Conservation (phyloP, 2,329 filamentous ascomycete species). For the Aspergillus melleus region DNA sequence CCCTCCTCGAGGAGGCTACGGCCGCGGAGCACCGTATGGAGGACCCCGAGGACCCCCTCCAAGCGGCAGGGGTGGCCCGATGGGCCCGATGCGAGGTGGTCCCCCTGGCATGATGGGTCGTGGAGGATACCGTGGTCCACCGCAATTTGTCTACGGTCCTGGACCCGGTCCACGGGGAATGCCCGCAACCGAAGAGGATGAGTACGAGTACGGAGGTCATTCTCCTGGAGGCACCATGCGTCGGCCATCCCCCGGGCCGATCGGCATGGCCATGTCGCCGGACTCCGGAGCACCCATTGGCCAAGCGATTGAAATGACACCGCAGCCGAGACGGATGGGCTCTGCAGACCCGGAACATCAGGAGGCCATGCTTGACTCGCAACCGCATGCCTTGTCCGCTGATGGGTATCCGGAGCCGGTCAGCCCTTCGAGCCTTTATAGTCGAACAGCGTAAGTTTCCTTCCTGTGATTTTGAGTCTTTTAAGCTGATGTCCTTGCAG, state of each 20-base stretch:
- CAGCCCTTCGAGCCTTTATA: constrained; percentile 72
- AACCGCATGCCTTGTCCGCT: constrained; percentile 28
- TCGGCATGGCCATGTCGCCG: constrained; percentile 37
- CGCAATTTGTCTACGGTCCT: constrained; percentile 54
- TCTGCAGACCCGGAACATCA: constrained; percentile 35
- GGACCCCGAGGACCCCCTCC: constrained; percentile 35
- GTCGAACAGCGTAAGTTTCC: constrained; percentile 66
- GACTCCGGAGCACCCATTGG: constrained; percentile 50
- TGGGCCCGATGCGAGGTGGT: constrained; percentile 35
- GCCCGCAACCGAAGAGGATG: constrained; percentile 27
- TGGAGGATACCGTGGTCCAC: constrained; percentile 44
- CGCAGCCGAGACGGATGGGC: constrained; percentile 53
- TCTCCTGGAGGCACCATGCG: constrained; percentile 23
- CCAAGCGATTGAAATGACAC: constrained; percentile 79
- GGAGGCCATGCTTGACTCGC: constrained; percentile 21
- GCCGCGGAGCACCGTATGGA: constrained; percentile 42
- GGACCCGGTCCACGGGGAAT: constrained; percentile 27
- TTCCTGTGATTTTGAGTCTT: not conserved
- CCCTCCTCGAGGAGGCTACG: constrained; percentile 47
- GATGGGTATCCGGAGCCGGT: constrained; percentile 31
- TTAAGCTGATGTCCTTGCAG: constrained; percentile 21
- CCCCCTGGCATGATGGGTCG: constrained; percentile 45
- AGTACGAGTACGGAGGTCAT: constrained; percentile 27
- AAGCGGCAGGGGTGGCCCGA: constrained; percentile 46
- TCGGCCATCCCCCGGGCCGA: constrained; percentile 33